phyloP scores from a whole-genome alignment of 2,329 filamentous ascomycete species.

The Colletotrichum sp. region DNA sequence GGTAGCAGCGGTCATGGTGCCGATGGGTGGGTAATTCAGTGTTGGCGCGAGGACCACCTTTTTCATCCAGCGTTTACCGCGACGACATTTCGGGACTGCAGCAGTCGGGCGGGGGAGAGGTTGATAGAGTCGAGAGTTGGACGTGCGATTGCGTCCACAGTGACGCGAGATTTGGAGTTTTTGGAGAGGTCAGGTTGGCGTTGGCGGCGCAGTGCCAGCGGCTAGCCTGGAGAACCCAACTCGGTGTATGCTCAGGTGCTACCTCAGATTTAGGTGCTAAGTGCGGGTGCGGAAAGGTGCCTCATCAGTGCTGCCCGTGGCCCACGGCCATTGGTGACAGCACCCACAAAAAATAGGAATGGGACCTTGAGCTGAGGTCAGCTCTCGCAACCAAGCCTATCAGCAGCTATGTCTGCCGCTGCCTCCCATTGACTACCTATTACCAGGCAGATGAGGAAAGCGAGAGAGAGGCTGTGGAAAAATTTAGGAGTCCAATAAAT shows the following conservation, averaged over 20 bases:
- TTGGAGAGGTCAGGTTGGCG: constrained; percentile 15
- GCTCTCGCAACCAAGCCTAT: constrained; percentile 10
- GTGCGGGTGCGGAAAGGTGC: neutral
- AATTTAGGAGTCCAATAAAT: neutral
- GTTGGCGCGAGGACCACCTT: constrained; percentile 10
- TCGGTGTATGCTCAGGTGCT: neutral
- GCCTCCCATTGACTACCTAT: neutral
- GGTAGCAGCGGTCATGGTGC: constrained; percentile 18
- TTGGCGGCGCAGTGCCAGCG: neutral
- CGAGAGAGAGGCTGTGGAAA: neutral
- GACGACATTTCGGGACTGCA: constrained; percentile 11
- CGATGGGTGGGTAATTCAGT: neutral
- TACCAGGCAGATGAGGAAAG: neutral
- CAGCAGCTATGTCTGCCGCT: neutral
- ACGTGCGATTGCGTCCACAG: constrained; percentile 3
- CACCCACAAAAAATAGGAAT: constrained; percentile 12
- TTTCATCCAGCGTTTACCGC: neutral
- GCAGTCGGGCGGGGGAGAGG: constrained; percentile 8
- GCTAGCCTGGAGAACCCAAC: neutral
- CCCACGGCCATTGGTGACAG: no score
- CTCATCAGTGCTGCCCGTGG: neutral
- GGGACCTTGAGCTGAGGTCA: constrained; percentile 12
- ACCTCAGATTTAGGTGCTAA: neutral
- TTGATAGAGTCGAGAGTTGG: neutral
- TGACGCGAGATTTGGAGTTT: constrained; percentile 21